Evolutionary conservation across 371 early-diverging fungal species (phyloP).

Genomic region (Basidiobolus meristosporus): DNA sequence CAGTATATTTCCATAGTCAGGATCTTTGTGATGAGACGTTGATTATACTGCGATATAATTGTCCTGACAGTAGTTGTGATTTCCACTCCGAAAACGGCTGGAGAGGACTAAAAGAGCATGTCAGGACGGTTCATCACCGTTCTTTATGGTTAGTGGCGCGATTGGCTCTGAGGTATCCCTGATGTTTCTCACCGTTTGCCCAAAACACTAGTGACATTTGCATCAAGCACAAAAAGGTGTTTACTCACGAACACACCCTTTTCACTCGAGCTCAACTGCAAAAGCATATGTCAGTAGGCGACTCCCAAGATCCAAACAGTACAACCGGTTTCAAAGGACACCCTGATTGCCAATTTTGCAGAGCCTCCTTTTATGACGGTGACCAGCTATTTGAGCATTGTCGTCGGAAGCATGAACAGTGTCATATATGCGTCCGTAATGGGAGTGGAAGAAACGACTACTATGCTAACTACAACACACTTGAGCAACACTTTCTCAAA

Average conservation of each 20-base stretch:
- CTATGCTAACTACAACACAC: conserved; percentile 50
- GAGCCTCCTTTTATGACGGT: conserved; percentile 53
- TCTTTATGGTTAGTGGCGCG: conserved; percentile 42
- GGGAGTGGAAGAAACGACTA: conserved; percentile 62
- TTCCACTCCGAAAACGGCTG: conserved; percentile 55
- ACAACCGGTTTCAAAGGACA: conserved; percentile 72
- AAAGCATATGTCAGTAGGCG: neutral
- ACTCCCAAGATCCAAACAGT: conserved; percentile 40
- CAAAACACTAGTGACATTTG: conserved; percentile 56
- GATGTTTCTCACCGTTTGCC: neutral
- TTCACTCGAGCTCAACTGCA: conserved; percentile 22
- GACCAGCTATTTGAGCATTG: conserved; percentile 90
- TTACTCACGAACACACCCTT: conserved; percentile 73
- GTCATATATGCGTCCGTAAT: conserved; percentile 60
- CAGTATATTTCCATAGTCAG: conserved; percentile 50
- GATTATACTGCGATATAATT: conserved; percentile 59
- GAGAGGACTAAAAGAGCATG: conserved; percentile 66
- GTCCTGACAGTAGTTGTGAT: conserved; percentile 62
- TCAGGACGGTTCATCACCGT: conserved; percentile 42
- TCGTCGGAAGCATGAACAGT: conserved; percentile 84
- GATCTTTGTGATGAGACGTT: conserved; percentile 51
- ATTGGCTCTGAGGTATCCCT: neutral
- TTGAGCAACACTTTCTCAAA: conserved; percentile 67
- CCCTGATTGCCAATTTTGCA: conserved; percentile 82
- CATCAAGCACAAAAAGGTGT: conserved; percentile 67